Base-by-base conservation (phyloP, 805 yeast species). In the Kazachstania kunashirensis region DNA sequence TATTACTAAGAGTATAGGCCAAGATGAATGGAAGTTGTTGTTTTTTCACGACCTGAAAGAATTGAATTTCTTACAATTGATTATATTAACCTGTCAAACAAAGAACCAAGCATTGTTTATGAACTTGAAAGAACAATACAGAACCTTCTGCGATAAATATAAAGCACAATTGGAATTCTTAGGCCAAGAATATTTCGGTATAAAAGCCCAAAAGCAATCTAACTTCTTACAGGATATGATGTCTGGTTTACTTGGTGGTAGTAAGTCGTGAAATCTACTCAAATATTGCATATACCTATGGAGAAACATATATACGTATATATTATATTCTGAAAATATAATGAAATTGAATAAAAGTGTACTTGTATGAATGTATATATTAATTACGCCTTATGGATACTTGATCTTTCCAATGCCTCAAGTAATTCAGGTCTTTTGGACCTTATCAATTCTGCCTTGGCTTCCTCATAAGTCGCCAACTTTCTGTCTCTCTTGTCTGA, bases 401-500 rank as follows among this genome's bases (percentile, higher is more conserved):
- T 57, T 5, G 84, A 76, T 47, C 67, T 59, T 33, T 77, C 70
- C 39, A 84, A 62, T 1, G 85, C 88, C 37, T 66, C 70, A 2
- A 75, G 61, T 39, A 82, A 62, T 55, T 84, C 94, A 1, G 79
- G 78, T 44, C 95, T 61, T 27, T 75, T 71, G 4, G 80, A 68
- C 42, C 61, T 62, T 4, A 55, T 40, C 24, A 84, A 60, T 46
- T 79, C 81, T 40, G 67, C 75, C 37, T 68, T 67, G 1, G 92
- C 89, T 41, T 79, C 84, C 4, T 67, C 55, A 47, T 73, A 82
- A 2, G 72, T 66, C 54, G 82, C 79, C 95, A 96, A 85, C 40
- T 74, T 64, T 37, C 97, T 63, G 23, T 67, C 63, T 40, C 98
- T 68, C 40, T 62, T 62, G 12, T 61, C 37, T 12, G 56, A 47